These are phyloP conservation scores for Coemansia sp. DNA, from an alignment of 192 early-diverging fungal genomes.

Conservation along the genomic window DNA sequence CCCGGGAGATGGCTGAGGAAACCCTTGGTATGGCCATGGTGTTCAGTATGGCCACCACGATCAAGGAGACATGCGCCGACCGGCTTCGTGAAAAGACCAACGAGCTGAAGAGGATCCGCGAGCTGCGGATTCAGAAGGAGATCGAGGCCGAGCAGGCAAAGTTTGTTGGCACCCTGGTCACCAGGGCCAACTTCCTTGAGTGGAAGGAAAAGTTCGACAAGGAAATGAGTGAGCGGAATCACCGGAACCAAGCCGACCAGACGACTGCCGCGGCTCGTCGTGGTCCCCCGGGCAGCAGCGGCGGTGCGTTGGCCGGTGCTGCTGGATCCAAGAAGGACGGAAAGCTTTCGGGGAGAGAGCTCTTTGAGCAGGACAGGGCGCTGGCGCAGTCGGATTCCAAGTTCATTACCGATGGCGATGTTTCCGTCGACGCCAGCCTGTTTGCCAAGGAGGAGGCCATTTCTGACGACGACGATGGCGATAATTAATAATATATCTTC, in stretches of 20 bases:
- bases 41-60: slow-evolving; percentile 74
- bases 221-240: slow-evolving; percentile 53
- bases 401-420: slow-evolving; percentile 84
- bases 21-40: slow-evolving; percentile 91
- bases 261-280: slow-evolving; percentile 16
- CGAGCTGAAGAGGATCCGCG: slow-evolving; percentile 48
- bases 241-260: background rate
- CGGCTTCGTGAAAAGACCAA: slow-evolving; percentile 60
- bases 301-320: slow-evolving; percentile 29
- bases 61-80: slow-evolving; percentile 73
- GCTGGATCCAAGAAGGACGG: slow-evolving; percentile 40
- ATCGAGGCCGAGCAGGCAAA: slow-evolving; percentile 71
- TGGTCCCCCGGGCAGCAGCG: slow-evolving; percentile 29
- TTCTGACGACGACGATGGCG: slow-evolving; percentile 53
- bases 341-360: slow-evolving; percentile 71
- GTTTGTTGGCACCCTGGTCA: slow-evolving; percentile 84
- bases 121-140: slow-evolving; percentile 61
- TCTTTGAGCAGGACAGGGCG: slow-evolving; percentile 89
- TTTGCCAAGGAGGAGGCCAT: slow-evolving; percentile 68
- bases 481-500: background rate
- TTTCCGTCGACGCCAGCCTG: slow-evolving; percentile 73
- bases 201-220: slow-evolving; percentile 82
- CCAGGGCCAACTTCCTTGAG: slow-evolving; percentile 67
- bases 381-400: slow-evolving; percentile 81
- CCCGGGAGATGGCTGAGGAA: slow-evolving; percentile 57